Conservation (phyloP, 2,329 filamentous ascomycete genomes). For the Penicillium aurantiogriseum region DNA sequence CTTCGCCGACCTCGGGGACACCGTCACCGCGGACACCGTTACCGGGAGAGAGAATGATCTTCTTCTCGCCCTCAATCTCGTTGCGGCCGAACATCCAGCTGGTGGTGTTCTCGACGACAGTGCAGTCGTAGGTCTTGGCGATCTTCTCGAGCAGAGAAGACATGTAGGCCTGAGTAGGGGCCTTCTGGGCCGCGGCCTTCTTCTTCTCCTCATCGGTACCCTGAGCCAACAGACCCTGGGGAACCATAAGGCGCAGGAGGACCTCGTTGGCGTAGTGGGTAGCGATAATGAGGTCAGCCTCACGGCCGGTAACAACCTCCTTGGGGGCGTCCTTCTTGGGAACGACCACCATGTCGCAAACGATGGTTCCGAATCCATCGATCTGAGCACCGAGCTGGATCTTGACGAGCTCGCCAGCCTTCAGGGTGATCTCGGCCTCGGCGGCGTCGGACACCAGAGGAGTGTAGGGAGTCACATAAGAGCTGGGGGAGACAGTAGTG, state of each 20-base stretch:
- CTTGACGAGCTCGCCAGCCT: slow-evolving; percentile 86
- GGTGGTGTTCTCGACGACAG: slow-evolving; percentile 94
- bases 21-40: slow-evolving; percentile 90
- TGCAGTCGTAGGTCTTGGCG: slow-evolving; percentile 85
- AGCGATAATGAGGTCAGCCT: slow-evolving; percentile 84
- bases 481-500: slow-evolving; percentile 89
- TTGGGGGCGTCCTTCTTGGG: slow-evolving; percentile 59
- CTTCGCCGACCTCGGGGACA: slow-evolving; percentile 81
- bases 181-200: slow-evolving; percentile 79
- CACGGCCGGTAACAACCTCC: slow-evolving; percentile 68
- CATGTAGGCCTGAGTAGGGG: slow-evolving; percentile 82
- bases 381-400: slow-evolving; percentile 99
- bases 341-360: slow-evolving; percentile 87
- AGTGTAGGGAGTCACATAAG: slow-evolving; percentile 95
- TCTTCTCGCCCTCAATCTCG: slow-evolving; percentile 97
- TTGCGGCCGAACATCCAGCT: slow-evolving; percentile 96
- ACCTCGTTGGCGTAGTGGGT: slow-evolving; percentile 96
- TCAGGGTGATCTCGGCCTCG: slow-evolving; percentile 76
- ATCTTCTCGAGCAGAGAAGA: slow-evolving; percentile 87
- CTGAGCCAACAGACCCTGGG: slow-evolving; percentile 77
- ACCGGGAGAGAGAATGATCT: slow-evolving; percentile 83
- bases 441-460: slow-evolving; percentile 81
- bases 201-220: slow-evolving; percentile 94
- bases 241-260: slow-evolving; percentile 83
- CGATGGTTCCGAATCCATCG: slow-evolving; percentile 92